Evolutionary conservation across 257 asterid genomes (phyloP), one percentile per base, ranked within the genome.

Genomic region (Ocimum tenuiflorum): DNA sequence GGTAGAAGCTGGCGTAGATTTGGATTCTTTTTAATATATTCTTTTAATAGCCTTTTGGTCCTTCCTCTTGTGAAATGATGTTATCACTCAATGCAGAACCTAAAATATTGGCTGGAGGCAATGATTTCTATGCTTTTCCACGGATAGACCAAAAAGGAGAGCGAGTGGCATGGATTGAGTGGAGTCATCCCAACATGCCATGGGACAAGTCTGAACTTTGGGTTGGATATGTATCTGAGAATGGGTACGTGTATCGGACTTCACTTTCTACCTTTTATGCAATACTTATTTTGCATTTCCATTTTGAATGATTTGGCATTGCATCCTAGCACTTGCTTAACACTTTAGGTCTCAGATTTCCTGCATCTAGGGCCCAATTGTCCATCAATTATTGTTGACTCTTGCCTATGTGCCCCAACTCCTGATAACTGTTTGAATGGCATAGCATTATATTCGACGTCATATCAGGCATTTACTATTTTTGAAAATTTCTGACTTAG

Each of bases 181-280:
- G 99, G 99, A 71, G 83, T 61, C 99, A 92, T 78, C 99, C 99
- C 59, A 86, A 89, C 83, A 89, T 92, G 97, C 97, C 96, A 47
- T 89, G 99, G 99, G 99, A 92, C 72, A 88, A 80, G 83, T 92
- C 99, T 54, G 87, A 87, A 79, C 96, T 92, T 70, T 92, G 99
- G 97, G 99, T 92, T 75, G 99, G 97, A 74, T 83, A 86, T 73
- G 67, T 89, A 60, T 85, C 89, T 76, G 90, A 82, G 49, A 79
- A 84, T 69, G 99, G 99, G 99, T 92, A 67, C 12, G 85, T 56
- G 24, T 33, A 48, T 51, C 18, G 18, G 35, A 35, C 35, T 61
- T 62, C 14, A 5, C 9, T 12, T 11, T 48, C 35, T 54, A 12
- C 8, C 20, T 54, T 38, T 48, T 19, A 11, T 42, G 67, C 49